These are phyloP conservation scores for Apiosordaria backusii DNA, from an alignment of 495 filamentous ascomycete genomes.

Conservation along the genomic window DNA sequence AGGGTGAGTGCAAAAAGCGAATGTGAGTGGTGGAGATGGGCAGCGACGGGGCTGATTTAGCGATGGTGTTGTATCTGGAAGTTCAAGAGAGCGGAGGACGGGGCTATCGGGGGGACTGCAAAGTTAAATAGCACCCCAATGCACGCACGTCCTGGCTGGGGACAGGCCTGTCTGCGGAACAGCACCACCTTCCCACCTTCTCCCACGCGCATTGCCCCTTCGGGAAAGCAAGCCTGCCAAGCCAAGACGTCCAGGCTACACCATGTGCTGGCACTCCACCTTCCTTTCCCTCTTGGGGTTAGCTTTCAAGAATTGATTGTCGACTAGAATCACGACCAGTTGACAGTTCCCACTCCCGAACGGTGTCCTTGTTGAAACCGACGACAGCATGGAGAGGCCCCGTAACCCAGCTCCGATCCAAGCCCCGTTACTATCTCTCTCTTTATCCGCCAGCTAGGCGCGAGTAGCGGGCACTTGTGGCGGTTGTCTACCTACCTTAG, in stretches of 20 bases:
- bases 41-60: conserved; percentile 39
- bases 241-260: conserved; percentile 16
- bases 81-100: conserved; percentile 24
- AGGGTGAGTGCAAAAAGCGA: conserved; percentile 46
- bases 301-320: no score
- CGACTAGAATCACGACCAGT: neutral
- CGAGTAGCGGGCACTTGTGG: neutral
- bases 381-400: neutral
- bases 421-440: no score
- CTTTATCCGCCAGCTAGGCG: neutral
- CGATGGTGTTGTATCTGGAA: conserved; percentile 35
- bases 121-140: conserved; percentile 35
- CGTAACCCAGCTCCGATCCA: neutral
- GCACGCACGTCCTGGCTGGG: conserved; percentile 2
- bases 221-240: conserved; percentile 21
- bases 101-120: conserved; percentile 31
- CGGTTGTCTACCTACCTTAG: no score
- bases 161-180: conserved; percentile 4
- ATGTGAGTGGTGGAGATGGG: conserved; percentile 41
- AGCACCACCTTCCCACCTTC: neutral
- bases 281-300: neutral
- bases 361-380: neutral
- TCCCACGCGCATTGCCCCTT: conserved; percentile 19
- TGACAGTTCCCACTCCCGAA: neutral
- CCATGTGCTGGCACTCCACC: conserved; percentile 12